Evolutionary conservation across 2,329 filamentous ascomycete genomes (phyloP).

Genomic region (Phyllosticta citribraziliensis): DNA sequence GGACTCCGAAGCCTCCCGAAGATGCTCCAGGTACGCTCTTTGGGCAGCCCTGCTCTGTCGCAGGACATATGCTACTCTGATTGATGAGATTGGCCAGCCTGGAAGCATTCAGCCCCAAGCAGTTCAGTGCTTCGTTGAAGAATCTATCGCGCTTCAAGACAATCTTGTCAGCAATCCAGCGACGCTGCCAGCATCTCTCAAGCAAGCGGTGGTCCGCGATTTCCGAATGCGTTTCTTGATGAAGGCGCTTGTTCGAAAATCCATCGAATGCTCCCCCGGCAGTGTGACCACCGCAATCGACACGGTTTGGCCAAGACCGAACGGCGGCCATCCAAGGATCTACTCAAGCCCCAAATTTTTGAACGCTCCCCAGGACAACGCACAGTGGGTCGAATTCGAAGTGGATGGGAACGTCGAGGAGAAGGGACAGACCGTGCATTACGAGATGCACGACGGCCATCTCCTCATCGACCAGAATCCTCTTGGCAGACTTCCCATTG

Average conservation of each 20-base stretch:
- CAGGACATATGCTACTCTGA: slow-evolving; percentile 30
- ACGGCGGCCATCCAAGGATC: slow-evolving; percentile 9
- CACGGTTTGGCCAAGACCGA: slow-evolving; percentile 33
- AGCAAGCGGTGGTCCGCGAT: slow-evolving; percentile 38
- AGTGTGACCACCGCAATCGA: slow-evolving; percentile 29
- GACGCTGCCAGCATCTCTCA: slow-evolving; percentile 24
- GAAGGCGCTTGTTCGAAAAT: slow-evolving; percentile 22
- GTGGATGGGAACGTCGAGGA: no score
- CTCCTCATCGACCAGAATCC: slow-evolving; percentile 41
- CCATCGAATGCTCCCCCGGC: slow-evolving; percentile 22
- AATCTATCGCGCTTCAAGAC: slow-evolving; percentile 39
- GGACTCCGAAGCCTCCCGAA: slow-evolving; percentile 30
- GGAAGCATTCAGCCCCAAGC: neutral
- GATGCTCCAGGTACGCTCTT: slow-evolving; percentile 38
- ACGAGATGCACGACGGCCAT: slow-evolving; percentile 38
- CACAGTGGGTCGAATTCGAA: no score
- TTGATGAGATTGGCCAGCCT: neutral
- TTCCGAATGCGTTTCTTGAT: slow-evolving; percentile 35
- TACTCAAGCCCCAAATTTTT: slow-evolving; percentile 17
- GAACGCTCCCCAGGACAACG: no score
- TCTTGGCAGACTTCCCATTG: slow-evolving; percentile 43
- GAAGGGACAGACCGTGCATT: slow-evolving; percentile 32
- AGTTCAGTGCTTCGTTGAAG: slow-evolving; percentile 26
- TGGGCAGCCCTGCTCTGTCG: slow-evolving; percentile 49
- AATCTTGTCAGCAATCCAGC: slow-evolving; percentile 31